Evolutionary conservation across 225 moss, liverwort and hornwort genomes (phyloP), one percentile per base, ranked within the genome.

Genomic region (Neckera pumila): DNA sequence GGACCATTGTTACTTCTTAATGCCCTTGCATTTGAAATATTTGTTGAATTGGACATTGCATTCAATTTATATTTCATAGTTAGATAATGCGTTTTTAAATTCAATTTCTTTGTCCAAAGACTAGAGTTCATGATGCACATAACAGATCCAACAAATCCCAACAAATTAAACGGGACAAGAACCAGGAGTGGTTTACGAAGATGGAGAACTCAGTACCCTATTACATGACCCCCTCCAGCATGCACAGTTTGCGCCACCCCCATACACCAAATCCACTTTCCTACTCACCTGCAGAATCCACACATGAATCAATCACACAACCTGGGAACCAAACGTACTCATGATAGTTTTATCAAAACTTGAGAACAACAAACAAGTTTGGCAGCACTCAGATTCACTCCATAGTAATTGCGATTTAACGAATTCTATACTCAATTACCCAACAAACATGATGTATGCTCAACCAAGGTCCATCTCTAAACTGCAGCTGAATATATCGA

Each of bases 261-360:
- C 95, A 77, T 97, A 96, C 47, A 97, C 96, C 82, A 97, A 89
- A 87, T 96, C 92, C 65, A 96, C 93, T 73, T 94, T 92, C 71
- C 95, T 92, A 36, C 89, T 88, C 89, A 97, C 95, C 95, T 97
- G 96, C 14, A 82, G 22, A 26, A 51, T 28, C n/a, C 33, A 47
- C 20, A 25, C n/a, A 20, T 13, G 14, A 30, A 60, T 43, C 27
- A 8, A 42, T 80, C 30, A 80, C 13, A 30, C 42, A 30, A 34
- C 36, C 10, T n/a, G 77, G 23, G 56, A 76, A 76, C 54, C 36
- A 56, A 56, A n/a, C 14, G 3, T 53, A 14, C 10, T 78, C n/a
- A 22, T 16, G 23, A 77, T 34, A 30, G 17, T 73, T 73, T 73
- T 11, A 54, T 36, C 34, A 23, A 57, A 56, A 78, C 56, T 77